Base-by-base conservation (phyloP, 108 stramenopile genomes). In the Poteriospumella lacustris region DNA sequence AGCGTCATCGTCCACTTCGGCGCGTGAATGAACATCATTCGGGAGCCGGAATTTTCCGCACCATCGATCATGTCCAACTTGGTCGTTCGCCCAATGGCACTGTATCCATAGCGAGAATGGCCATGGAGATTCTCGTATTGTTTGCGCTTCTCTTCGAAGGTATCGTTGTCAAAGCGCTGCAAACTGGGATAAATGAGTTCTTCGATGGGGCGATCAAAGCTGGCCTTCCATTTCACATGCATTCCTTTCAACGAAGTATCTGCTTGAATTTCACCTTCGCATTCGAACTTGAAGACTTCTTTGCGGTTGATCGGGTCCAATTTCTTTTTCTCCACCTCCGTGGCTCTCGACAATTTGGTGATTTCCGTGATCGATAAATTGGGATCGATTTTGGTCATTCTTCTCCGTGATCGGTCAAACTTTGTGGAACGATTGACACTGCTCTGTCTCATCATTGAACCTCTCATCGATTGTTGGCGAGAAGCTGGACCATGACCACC, bases 141-240 rank as follows among this genome's bases (percentile, higher is more conserved):
- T 73, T 52, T 44, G 5, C 28, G 36, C 42, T 24, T 73, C 33
- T 73, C 29, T 64, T 64, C 31, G 36, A 34, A 64, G 28, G 36
- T 3, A 33, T 73, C 70, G 33, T 73, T 73, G 33, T 73, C 33
- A 26, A 56, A 44, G 9, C 44, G 5, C 42, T 56, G 43, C 36
- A 73, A 73, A 42, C 44, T 52, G 36, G 70, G 70, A 73, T 73
- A 73, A 19, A 73, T 73, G 5, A 73, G 31, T 33, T 73, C 40
- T 73, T 73, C 70, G 5, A 73, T 56, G 9, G 70, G 70, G 5
- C 42, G 38, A 42, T 39, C 36, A 73, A 73, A 73, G 3, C 5
- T 56, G 26, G 70, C 70, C 28, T 42, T 38, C 43, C 47, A 73
- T 73, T 19, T 5, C 24, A 73, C 70, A 64, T 33, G 9, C 36